Conservation (phyloP, 1,284 basidiomycete genomes). For the Pterula multifida region DNA sequence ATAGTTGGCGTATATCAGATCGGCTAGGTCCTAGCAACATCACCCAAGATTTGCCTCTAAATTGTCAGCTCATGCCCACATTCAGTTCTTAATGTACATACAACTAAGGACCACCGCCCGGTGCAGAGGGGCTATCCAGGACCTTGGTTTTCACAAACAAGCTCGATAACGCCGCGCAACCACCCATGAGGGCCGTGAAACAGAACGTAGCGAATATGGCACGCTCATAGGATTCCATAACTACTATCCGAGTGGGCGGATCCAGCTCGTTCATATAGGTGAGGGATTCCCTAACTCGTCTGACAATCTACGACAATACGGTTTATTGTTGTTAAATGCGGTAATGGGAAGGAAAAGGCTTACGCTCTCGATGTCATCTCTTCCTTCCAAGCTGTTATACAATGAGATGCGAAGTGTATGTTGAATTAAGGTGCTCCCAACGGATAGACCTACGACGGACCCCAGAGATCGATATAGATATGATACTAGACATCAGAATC, state of each 20-base stretch:
- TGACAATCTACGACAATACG: constrained; percentile 29
- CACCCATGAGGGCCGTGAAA: constrained; percentile 30
- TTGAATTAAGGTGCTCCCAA: constrained; percentile 44
- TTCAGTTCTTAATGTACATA: background rate
- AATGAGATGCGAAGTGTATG: constrained; percentile 33
- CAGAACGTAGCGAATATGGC: constrained; percentile 36
- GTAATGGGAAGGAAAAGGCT: constrained; percentile 15
- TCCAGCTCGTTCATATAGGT: constrained; percentile 38
- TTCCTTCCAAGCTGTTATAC: constrained; percentile 25
- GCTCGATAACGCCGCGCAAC: constrained; percentile 27
- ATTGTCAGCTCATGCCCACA: too few relatives aligned
- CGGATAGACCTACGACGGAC: constrained; percentile 40
- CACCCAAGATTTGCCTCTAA: too few relatives aligned
- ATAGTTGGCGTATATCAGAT: too few relatives aligned
- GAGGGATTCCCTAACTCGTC: constrained; percentile 41
- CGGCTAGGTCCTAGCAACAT: too few relatives aligned
- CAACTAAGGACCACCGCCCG: background rate
- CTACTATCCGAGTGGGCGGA: constrained; percentile 26
- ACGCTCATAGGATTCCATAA: constrained; percentile 34
- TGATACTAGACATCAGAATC: constrained; percentile 28
- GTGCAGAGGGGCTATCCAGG: constrained; percentile 11
- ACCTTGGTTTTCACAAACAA: constrained; percentile 41
- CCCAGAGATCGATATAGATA: constrained; percentile 58
- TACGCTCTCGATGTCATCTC: constrained; percentile 32
- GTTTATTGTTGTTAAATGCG: constrained; percentile 1